Evolutionary conservation across 129 eudicot species (phyloP).

Genomic region (Saposhnikovia divaricata): DNA sequence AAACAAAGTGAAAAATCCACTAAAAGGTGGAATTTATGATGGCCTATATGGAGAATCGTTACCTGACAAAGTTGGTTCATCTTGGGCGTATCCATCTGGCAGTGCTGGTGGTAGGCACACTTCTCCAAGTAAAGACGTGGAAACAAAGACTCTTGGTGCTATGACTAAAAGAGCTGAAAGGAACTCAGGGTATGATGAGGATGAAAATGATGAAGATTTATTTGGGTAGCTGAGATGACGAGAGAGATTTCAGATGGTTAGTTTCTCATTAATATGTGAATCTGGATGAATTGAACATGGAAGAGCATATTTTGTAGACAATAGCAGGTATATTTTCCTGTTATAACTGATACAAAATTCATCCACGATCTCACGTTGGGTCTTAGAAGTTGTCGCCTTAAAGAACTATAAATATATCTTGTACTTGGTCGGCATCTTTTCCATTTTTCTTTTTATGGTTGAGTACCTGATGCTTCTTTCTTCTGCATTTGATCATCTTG

Average conservation of each 20-base stretch:
- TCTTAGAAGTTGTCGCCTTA: slow-evolving; percentile 6
- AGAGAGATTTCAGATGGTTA: slow-evolving; percentile 5
- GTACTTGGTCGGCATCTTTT: not conserved
- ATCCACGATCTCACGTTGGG: slow-evolving; percentile 10
- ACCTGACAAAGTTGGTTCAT: slow-evolving; percentile 65
- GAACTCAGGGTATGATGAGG: slow-evolving; percentile 22
- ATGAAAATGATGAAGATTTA: slow-evolving; percentile 75
- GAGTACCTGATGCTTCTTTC: not conserved
- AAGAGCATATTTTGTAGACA: slow-evolving; percentile 21
- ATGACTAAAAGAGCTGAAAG: slow-evolving; percentile 23
- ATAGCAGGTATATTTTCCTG: slow-evolving; percentile 11
- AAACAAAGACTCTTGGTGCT: slow-evolving; percentile 23
- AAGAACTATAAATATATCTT: slow-evolving; percentile 17
- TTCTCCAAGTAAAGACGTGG: slow-evolving; percentile 32
- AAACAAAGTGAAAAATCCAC: slow-evolving; percentile 72
- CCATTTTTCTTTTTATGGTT: not conserved
- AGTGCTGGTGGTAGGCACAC: slow-evolving; percentile 25
- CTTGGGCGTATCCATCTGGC: slow-evolving; percentile 77
- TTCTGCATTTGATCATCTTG: not conserved
- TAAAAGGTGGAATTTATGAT: slow-evolving; percentile 78
- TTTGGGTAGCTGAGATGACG: slow-evolving; percentile 51
- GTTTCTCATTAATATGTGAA: slow-evolving; percentile 12
- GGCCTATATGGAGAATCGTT: slow-evolving; percentile 89
- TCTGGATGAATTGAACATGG: slow-evolving; percentile 4
- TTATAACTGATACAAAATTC: slow-evolving; percentile 17